Evolutionary conservation across 2,329 filamentous ascomycete species (phyloP), one percentile per base, ranked within the genome.

Genomic region (Scedosporium dehoogii): DNA sequence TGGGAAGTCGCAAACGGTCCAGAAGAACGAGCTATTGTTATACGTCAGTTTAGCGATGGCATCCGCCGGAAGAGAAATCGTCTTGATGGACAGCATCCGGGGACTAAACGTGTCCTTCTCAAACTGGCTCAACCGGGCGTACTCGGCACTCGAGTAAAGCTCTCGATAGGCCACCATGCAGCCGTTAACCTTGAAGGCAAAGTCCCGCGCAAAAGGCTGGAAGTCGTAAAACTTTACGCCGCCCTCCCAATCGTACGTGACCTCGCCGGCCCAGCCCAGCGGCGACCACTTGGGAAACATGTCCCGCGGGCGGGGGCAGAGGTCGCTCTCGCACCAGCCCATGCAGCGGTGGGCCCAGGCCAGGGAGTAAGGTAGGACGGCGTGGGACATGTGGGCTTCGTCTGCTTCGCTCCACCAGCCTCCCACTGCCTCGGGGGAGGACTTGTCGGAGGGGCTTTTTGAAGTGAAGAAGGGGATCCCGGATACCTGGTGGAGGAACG

Each of bases 201-300:
- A 44, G n/a, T 44, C 33, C 29, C 18, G 4, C 18, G 57, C 29
- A 25, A 59, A 44, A 9, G 57, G 29, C 57, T 59, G 29, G 18
- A 59, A 59, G 38, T 59, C 57, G 38, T 42, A 27, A 23, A 58
- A 59, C 21, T 44, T 42, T 9, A 44, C 38, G 38, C 33, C 57
- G 10, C 57, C 57, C 21, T 59, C 57, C 57, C 57, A 59, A 3
- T 42, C 57, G 33, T 59, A 59, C 57, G 57, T 59, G 6, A 59
- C 23, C 38, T 59, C 57, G 4, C 57, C 57, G 10, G 41, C 27
- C 57, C 57, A 59, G 5, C 57, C 57, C 10, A 59, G 57, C 6
- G 57, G 57, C 9, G 57, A 59, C 57, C 57, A 59, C 23, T 42
- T 38, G 29, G 57, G 57, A 25, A 59, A 59, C 25, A 42, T 12